A percentile compares a stretch with the other conserved stretches of the same genome.
phyloP scores from a whole-genome alignment of 2,329 filamentous ascomycete species.

The Harringtonia lauricola region DNA sequence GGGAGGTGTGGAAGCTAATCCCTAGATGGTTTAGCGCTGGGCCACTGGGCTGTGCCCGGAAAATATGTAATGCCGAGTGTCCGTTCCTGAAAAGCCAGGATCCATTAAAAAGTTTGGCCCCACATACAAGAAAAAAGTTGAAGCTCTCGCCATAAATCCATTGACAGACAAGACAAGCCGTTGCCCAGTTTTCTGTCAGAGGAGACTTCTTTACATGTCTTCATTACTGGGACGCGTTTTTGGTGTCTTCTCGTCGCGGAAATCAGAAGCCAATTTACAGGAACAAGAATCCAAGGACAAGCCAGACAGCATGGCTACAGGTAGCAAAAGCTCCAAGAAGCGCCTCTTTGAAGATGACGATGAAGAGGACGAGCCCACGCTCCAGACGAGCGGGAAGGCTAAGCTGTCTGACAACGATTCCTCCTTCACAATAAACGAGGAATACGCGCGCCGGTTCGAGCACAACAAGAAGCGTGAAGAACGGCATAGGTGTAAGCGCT shows the following conservation, averaged over 20 bases:
- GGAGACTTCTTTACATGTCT: slow-evolving; percentile 1
- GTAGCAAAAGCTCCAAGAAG: slow-evolving; percentile 23
- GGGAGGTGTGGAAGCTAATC: slow-evolving; percentile 10
- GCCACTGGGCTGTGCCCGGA: neutral
- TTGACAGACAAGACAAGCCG: neutral
- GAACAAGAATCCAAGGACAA: neutral
- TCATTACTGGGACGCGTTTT: neutral
- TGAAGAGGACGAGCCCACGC: slow-evolving; percentile 18
- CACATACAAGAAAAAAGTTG: no score
- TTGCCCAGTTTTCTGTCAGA: neutral
- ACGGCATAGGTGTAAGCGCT: slow-evolving; percentile 56
- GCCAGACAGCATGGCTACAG: neutral
- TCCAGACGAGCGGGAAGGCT: neutral
- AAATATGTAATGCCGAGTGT: neutral
- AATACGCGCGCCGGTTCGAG: slow-evolving; percentile 82
- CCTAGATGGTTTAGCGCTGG: slow-evolving; percentile 1
- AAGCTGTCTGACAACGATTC: slow-evolving; percentile 22
- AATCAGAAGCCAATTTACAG: neutral
- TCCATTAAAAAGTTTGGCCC: slow-evolving; percentile 23
- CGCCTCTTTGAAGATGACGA: slow-evolving; percentile 39
- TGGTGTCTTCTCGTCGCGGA: neutral
- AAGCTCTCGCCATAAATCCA: neutral
- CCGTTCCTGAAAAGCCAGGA: slow-evolving; percentile 1
- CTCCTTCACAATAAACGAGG: slow-evolving; percentile 72
- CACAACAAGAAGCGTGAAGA: slow-evolving; percentile 97